These are phyloP conservation scores for Fagus crenata DNA, from an alignment of 306 rosid genomes.

Conservation along the genomic window DNA sequence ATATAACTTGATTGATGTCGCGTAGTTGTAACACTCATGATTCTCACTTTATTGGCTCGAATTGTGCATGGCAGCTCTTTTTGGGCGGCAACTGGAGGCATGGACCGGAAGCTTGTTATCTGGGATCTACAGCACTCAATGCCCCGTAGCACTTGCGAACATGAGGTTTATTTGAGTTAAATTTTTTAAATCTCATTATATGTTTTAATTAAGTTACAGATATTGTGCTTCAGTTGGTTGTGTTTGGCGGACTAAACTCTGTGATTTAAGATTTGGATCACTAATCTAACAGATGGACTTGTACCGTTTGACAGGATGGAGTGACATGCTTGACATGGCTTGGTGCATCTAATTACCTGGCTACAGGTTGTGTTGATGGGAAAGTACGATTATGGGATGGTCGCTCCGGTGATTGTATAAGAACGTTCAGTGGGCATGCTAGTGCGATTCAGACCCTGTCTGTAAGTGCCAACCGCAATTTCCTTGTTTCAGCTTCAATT, in stretches of 20 bases:
- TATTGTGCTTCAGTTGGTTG: conserved; percentile 1
- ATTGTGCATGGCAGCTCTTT: conserved; percentile 45
- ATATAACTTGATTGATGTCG: background rate
- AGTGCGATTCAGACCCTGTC: conserved; percentile 64
- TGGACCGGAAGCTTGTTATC: conserved; percentile 70
- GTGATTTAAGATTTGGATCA: conserved; percentile 1
- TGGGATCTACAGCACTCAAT: conserved; percentile 79
- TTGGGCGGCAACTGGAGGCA: conserved; percentile 83
- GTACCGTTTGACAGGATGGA: conserved; percentile 57
- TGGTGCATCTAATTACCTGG: conserved; percentile 54
- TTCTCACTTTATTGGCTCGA: background rate
- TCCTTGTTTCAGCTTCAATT: conserved; percentile 66
- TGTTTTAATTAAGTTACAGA: conserved; percentile 2
- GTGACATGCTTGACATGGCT: conserved; percentile 84
- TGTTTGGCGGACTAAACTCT: background rate
- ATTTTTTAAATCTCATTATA: conserved; percentile 1
- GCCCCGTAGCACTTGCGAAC: conserved; percentile 66
- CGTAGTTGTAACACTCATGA: conserved; percentile 11
- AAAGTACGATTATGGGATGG: conserved; percentile 77
- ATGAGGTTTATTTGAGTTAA: conserved; percentile 60
- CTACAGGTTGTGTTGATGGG: conserved; percentile 80
- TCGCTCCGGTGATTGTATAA: conserved; percentile 74
- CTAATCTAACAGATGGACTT: conserved; percentile 18
- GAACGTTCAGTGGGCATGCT: conserved; percentile 63
- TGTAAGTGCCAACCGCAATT: conserved; percentile 58